Percentiles rank a stretch among this genome's conserved stretches.
These are phyloP conservation scores for Gyrodon lividus DNA, from an alignment of 768 basidiomycete species.

Conservation along the genomic window DNA sequence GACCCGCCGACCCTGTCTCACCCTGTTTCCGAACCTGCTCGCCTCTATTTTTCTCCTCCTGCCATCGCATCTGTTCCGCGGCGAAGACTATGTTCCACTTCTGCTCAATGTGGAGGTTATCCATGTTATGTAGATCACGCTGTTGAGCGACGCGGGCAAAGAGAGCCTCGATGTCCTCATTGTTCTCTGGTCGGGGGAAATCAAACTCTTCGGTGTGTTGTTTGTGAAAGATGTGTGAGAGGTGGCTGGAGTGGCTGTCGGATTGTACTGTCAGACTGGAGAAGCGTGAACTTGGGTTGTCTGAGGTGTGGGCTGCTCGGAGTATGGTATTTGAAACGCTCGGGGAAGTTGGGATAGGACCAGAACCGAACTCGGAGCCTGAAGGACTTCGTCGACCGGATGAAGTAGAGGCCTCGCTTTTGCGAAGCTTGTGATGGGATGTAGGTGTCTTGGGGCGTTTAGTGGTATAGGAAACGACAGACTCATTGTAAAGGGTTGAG, in stretches of 20 bases:
- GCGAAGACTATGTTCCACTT: conserved; percentile 92
- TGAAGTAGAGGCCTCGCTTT: conserved; percentile 56
- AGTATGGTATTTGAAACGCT: conserved; percentile 35
- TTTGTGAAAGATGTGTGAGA: conserved; percentile 55
- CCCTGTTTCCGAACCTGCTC: conserved; percentile 59
- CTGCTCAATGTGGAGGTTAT: conserved; percentile 67
- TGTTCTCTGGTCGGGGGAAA: conserved; percentile 74
- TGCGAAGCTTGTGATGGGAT: conserved; percentile 36
- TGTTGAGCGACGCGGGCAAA: conserved; percentile 77
- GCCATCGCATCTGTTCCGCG: conserved; percentile 79
- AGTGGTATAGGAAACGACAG: conserved; percentile 37
- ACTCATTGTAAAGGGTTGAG: conserved; percentile 56
- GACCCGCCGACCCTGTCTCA: conserved; percentile 53
- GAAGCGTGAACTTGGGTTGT: conserved; percentile 60
- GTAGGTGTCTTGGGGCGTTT: conserved; percentile 36
- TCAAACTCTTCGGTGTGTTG: conserved; percentile 57
- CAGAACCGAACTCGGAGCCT: conserved; percentile 53
- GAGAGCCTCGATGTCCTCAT: conserved; percentile 74
- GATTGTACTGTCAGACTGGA: conserved; percentile 45
- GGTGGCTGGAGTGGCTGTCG: conserved; percentile 40
- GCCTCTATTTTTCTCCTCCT: conserved; percentile 63
- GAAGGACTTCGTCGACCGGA: conserved; percentile 50
- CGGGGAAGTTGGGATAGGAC: conserved; percentile 34
- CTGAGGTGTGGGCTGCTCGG: conserved; percentile 57
- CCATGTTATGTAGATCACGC: conserved; percentile 62